phyloP scores from a whole-genome alignment of 805 yeast genomes.

The Sugiyamaella americana region DNA sequence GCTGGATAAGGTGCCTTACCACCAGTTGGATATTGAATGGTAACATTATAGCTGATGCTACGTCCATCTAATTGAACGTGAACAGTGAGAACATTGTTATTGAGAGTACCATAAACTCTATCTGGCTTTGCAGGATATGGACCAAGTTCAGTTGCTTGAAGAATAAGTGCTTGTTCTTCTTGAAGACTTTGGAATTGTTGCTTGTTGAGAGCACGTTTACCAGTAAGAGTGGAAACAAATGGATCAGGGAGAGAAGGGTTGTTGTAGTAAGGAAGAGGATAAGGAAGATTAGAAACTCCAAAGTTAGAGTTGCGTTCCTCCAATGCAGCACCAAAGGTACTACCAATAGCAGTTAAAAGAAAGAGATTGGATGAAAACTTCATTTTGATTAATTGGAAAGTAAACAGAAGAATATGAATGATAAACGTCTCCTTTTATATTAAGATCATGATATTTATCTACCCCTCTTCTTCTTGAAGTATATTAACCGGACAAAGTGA shows the following conservation, averaged over 20 bases:
- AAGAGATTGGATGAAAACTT: neutral
- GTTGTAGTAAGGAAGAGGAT: slow-evolving; percentile 1
- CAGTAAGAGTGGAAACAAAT: neutral
- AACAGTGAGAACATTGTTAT: neutral
- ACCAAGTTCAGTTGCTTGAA: slow-evolving; percentile 3
- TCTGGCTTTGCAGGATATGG: neutral
- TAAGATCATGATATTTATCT: neutral
- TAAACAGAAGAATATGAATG: neutral
- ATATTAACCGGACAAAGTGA: too few species aligned
- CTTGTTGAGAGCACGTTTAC: neutral
- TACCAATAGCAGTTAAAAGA: neutral
- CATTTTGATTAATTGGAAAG: neutral
- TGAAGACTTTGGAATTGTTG: slow-evolving; percentile 1
- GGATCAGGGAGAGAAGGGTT: slow-evolving; percentile 3
- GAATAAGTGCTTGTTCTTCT: neutral
- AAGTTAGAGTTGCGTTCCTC: neutral
- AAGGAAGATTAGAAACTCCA: neutral
- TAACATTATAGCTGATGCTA: neutral
- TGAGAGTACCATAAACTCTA: neutral
- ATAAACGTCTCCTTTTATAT: neutral
- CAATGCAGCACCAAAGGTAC: neutral
- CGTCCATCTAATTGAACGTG: neutral
- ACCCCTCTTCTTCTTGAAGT: neutral
- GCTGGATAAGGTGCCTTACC: slow-evolving; percentile 3
- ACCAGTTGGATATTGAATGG: neutral